A percentile compares a stretch with the other conserved stretches of the same genome.
Evolutionary conservation across 2,329 filamentous ascomycete genomes (phyloP).

Genomic region (Aspergillus brunneoviolaceus): DNA sequence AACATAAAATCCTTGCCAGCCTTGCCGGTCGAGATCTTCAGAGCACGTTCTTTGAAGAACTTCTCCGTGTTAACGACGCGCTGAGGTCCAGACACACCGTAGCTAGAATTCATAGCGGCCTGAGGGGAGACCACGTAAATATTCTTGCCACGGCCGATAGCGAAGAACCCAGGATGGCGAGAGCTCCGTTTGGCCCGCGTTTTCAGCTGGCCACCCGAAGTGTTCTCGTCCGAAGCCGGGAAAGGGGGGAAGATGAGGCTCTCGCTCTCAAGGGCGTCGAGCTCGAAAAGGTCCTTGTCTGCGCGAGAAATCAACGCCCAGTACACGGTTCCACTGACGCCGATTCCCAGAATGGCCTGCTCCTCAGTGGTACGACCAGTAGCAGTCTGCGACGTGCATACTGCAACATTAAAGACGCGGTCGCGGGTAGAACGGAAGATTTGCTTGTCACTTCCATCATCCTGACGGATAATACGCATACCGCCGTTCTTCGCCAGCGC

Average conservation of each 20-base stretch:
- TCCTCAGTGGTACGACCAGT: conserved; percentile 57
- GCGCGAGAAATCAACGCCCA: conserved; percentile 80
- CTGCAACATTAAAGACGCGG: conserved; percentile 88
- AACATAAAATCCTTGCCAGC: conserved; percentile 98
- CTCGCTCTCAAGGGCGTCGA: conserved; percentile 75
- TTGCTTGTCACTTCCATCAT: conserved; percentile 87
- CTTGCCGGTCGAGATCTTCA: conserved; percentile 96
- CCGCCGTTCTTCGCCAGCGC: conserved; percentile 91
- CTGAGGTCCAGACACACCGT: conserved; percentile 51
- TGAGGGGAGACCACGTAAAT: conserved; percentile 80
- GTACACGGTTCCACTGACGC: conserved; percentile 94
- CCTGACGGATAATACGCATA: conserved; percentile 88
- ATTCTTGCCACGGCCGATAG: conserved; percentile 90
- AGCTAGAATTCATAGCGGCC: conserved; percentile 52
- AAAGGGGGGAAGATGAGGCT: conserved; percentile 89
- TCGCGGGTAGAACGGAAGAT: conserved; percentile 90
- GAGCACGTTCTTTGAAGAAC: conserved; percentile 78
- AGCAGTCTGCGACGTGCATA: conserved; percentile 64
- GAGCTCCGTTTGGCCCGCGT: conserved; percentile 89
- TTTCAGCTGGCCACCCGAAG: conserved; percentile 89
- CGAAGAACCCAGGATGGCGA: conserved; percentile 88
- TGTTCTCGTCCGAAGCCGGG: conserved; percentile 81
- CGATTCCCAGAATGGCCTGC: conserved; percentile 87
- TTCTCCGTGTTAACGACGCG: conserved; percentile 78
- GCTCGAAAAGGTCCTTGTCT: conserved; percentile 75